phyloP scores from a whole-genome alignment of 768 basidiomycete species.

The Amanita fuliginea region DNA sequence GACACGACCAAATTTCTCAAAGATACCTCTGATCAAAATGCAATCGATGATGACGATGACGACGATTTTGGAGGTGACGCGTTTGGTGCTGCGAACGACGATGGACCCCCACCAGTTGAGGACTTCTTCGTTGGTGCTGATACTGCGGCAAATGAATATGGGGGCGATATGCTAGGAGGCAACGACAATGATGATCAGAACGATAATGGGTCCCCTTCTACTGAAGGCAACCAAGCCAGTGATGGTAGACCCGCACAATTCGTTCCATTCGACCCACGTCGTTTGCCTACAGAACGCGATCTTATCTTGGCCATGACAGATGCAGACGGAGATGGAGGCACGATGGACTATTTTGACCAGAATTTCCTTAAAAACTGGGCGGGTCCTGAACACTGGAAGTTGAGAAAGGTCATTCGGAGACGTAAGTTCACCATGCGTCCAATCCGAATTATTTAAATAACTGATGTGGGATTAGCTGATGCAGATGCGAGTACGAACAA shows the following conservation, averaged over 20 bases:
- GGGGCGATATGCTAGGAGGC: conserved; percentile 11
- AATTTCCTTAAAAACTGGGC: conserved; percentile 92
- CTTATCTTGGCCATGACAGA: conserved; percentile 81
- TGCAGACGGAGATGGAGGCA: conserved; percentile 40
- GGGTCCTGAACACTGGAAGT: conserved; percentile 97
- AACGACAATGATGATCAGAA: conserved; percentile 26
- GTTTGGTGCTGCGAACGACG: conserved; percentile 32
- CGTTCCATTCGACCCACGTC: conserved; percentile 79
- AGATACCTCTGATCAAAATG: conserved; percentile 34
- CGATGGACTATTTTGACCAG: conserved; percentile 86
- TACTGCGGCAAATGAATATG: conserved; percentile 24
- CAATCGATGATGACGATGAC: conserved; percentile 28
- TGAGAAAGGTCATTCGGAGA: conserved; percentile 70
- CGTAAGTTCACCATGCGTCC: conserved; percentile 33
- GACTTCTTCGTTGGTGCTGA: conserved; percentile 59
- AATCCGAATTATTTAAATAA: not conserved
- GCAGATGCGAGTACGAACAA: conserved; percentile 29
- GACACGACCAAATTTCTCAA: conserved; percentile 47
- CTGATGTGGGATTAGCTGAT: conserved; percentile 10
- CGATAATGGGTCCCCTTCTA: conserved; percentile 34
- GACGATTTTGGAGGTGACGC: conserved; percentile 27
- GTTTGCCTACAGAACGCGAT: conserved; percentile 65
- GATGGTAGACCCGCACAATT: conserved; percentile 34
- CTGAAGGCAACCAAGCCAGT: conserved; percentile 27
- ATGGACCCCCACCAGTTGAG: conserved; percentile 31